A percentile compares a stretch with the other conserved stretches of the same genome.
Evolutionary conservation across 805 yeast genomes (phyloP).

Genomic region (Starmerella sp.): DNA sequence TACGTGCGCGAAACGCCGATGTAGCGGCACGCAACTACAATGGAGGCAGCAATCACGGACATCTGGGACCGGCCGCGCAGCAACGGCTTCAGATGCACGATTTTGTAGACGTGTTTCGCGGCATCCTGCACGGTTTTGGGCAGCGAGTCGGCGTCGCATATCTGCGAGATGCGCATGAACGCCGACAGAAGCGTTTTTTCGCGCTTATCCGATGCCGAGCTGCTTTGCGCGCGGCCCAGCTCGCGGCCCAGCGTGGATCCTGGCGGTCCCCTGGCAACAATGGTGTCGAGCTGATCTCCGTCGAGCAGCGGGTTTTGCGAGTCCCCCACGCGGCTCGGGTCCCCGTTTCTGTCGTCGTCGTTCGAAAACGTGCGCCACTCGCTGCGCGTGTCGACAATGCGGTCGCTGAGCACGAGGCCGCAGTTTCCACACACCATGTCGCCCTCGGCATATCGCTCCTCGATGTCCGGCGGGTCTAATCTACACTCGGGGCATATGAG

Average conservation of each 20-base stretch:
- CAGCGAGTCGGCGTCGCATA: slow-evolving; percentile 92
- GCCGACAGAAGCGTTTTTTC: slow-evolving; percentile 83
- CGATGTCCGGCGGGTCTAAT: slow-evolving; percentile 87
- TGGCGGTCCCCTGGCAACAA: slow-evolving; percentile 78
- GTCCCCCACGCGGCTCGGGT: slow-evolving; percentile 98
- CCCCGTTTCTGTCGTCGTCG: slow-evolving; percentile 96
- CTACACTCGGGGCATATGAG: slow-evolving; percentile 93
- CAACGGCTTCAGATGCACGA: slow-evolving; percentile 76
- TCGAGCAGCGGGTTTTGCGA: slow-evolving; percentile 88
- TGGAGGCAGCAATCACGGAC: slow-evolving; percentile 92
- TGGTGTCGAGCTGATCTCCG: slow-evolving; percentile 82
- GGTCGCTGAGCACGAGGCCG: slow-evolving; percentile 84
- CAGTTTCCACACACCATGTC: slow-evolving; percentile 93
- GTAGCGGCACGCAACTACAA: slow-evolving; percentile 84
- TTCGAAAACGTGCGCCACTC: slow-evolving; percentile 98
- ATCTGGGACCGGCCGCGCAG: slow-evolving; percentile 86
- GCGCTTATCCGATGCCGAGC: slow-evolving; percentile 70
- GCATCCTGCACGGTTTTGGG: slow-evolving; percentile 95
- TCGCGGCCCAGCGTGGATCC: slow-evolving; percentile 83
- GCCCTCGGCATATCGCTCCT: slow-evolving; percentile 92
- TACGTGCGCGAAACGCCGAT: slow-evolving; percentile 90
- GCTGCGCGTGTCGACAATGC: slow-evolving; percentile 86
- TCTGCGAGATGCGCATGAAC: slow-evolving; percentile 78
- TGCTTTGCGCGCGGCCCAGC: slow-evolving; percentile 80
- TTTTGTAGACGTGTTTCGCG: slow-evolving; percentile 88